Evolutionary conservation across 257 asterid species (phyloP), one percentile per base, ranked within the genome.

Genomic region (Dorcoceras hygrometricum): DNA sequence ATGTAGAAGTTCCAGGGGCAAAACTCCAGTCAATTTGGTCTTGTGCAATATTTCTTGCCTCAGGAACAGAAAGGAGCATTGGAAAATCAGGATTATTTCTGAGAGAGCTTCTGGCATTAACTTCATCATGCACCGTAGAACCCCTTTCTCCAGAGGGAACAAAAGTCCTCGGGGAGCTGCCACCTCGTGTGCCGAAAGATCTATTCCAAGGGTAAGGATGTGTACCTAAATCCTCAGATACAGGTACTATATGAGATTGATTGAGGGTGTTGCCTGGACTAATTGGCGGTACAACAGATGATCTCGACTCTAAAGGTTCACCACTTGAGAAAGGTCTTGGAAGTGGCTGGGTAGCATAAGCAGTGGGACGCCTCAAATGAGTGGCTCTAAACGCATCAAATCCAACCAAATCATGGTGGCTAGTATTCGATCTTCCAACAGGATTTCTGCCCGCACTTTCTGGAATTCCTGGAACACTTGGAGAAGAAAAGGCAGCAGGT

Each of bases 11-110:
- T 53, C 79, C 89, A 59, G 89, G 83, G 43, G 79, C 74, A 66
- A 79, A 82, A 72, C 86, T 78, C 95, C 95, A 89, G 63, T 76
- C 85, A 22, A 84, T 77, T 65, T 87, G 84, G 46, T 87, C 93
- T 43, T 73, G 89, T 53, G 62, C 50, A 57, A 70, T 23, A 70
- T 71, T 80, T 82, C 86, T 79, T 6, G 85, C 68, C 80, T 83
- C 95, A 0, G 88, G 56, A 67, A 78, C 77, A 51, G 91, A 57
- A 59, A 74, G 80, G 53, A 73, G 77, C 72, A 74, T 68, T 65
- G 85, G 77, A 73, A 74, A 77, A 57, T 83, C 91, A 3, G 69
- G 74, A 72, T 65, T 79, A 66, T 70, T 82, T 70, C 86, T 80
- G 11, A 77, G 76, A 55, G 90, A 65, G 69, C 73, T 74, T 78